Percentiles rank a stretch among this genome's conserved stretches.
These are phyloP conservation scores for Cytospora chrysosperma DNA, from an alignment of 2,329 filamentous ascomycete genomes.

Conservation along the genomic window DNA sequence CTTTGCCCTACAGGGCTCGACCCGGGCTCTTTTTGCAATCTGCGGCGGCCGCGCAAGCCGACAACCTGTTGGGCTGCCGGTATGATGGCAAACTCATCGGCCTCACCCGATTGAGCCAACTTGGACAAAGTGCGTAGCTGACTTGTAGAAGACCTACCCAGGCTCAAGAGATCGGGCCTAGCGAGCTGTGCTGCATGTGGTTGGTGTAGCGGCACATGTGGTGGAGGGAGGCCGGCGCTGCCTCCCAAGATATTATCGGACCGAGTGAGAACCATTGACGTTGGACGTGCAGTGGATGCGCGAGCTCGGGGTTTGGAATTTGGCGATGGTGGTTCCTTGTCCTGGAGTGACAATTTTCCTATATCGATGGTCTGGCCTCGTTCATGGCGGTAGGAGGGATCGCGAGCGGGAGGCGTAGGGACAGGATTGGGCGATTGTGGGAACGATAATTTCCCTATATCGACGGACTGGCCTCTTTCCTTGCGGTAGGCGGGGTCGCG, in stretches of 20 bases:
- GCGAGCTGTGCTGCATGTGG: constrained; percentile 50
- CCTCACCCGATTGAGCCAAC: constrained; percentile 71
- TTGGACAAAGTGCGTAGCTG: constrained; percentile 86
- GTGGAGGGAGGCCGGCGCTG: constrained; percentile 34
- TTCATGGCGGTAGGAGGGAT: constrained; percentile 40
- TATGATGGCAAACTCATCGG: constrained; percentile 78
- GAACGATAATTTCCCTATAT: constrained; percentile 51
- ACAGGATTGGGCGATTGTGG: constrained; percentile 31
- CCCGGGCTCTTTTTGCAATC: constrained; percentile 67
- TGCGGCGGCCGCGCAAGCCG: constrained; percentile 79
- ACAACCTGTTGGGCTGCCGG: constrained; percentile 80
- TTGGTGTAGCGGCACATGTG: constrained; percentile 38
- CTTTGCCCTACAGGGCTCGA: constrained; percentile 47
- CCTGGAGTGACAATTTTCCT: constrained; percentile 51
- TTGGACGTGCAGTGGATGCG: constrained; percentile 48
- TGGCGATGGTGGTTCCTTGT: constrained; percentile 43
- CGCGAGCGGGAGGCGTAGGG: constrained; percentile 36
- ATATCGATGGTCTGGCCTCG: constrained; percentile 67
- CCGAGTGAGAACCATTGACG: constrained; percentile 60
- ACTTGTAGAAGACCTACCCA: constrained; percentile 86
- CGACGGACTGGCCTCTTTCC: constrained; percentile 64
- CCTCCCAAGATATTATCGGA: constrained; percentile 51
- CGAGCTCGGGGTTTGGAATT: constrained; percentile 42
- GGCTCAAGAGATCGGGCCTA: constrained; percentile 72
- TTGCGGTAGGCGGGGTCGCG: constrained; percentile 35